Conservation (phyloP, 331 rosid species). For the Acacia pycnantha region DNA sequence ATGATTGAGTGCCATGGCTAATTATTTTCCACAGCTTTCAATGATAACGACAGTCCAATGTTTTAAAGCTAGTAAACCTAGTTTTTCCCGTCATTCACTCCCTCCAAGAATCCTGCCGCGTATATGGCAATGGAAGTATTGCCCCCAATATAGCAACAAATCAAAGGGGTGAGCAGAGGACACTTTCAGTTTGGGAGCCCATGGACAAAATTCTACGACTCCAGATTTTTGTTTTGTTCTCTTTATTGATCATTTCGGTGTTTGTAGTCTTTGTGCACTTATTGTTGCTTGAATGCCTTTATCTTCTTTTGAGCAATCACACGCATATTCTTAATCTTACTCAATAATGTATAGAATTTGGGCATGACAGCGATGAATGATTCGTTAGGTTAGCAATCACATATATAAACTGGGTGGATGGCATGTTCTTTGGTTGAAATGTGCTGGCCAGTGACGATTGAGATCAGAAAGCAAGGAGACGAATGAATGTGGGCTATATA, state of each 20-base stretch:
- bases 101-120: constrained; percentile 35
- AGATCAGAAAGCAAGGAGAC: neutral
- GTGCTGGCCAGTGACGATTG: neutral
- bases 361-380: constrained; percentile 7
- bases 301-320: constrained; percentile 7
- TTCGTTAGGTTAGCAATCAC: constrained; percentile 33
- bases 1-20: constrained; percentile 47
- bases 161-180: constrained; percentile 8
- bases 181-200: neutral
- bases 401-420: constrained; percentile 25
- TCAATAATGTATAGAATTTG: constrained; percentile 22
- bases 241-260: neutral
- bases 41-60: constrained; percentile 35
- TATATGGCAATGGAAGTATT: constrained; percentile 3
- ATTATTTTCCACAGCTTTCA: constrained; percentile 38
- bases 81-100: constrained; percentile 45
- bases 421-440: constrained; percentile 29
- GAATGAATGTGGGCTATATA: constrained; percentile 1
- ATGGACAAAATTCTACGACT: neutral
- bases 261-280: neutral
- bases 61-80: constrained; percentile 24
- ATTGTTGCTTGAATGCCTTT: constrained; percentile 12
- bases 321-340: constrained; percentile 23
- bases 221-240: neutral
- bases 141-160: constrained; percentile 24